Percentiles rank a stretch among this genome's conserved stretches.
Evolutionary conservation across 2,329 filamentous ascomycete species (phyloP).

Genomic region (Aspergillus floridensis): DNA sequence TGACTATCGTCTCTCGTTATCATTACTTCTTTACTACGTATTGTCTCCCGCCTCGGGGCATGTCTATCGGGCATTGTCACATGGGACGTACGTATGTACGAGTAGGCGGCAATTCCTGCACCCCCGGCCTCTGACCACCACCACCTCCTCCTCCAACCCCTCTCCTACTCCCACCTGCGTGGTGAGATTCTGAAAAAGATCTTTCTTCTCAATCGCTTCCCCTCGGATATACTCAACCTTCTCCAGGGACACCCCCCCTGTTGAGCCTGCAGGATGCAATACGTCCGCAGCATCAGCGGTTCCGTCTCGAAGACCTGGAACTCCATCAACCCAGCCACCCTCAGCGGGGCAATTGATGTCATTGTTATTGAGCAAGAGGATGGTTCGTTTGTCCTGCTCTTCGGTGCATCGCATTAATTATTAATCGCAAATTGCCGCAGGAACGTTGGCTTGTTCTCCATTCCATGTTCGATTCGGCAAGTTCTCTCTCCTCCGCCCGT

Average conservation of each 20-base stretch:
- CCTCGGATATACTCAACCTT: slow-evolving; percentile 8
- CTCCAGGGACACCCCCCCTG: slow-evolving; percentile 17
- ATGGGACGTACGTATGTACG: slow-evolving; percentile 34
- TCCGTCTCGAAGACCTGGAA: slow-evolving; percentile 99
- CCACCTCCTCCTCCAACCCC: slow-evolving; percentile 14
- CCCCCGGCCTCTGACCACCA: slow-evolving; percentile 22
- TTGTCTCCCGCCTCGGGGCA: slow-evolving; percentile 16
- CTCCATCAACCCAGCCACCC: slow-evolving; percentile 95
- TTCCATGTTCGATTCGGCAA: slow-evolving; percentile 99
- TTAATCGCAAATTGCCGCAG: slow-evolving; percentile 29
- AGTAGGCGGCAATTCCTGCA: slow-evolving; percentile 29
- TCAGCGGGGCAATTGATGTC: slow-evolving; percentile 97
- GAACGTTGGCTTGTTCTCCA: slow-evolving; percentile 80
- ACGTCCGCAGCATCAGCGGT: slow-evolving; percentile 92
- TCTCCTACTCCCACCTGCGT: slow-evolving; percentile 14
- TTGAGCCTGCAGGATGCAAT: slow-evolving; percentile 69
- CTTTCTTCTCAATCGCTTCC: neutral
- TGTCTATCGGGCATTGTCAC: slow-evolving; percentile 31
- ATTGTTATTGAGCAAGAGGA: slow-evolving; percentile 97
- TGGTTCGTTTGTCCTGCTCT: slow-evolving; percentile 52
- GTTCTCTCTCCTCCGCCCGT: slow-evolving; percentile 90
- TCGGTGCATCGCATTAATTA: neutral
- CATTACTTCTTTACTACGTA: slow-evolving; percentile 7
- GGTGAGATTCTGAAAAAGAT: neutral
- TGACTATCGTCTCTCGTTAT: slow-evolving; percentile 5